Base-by-base conservation (phyloP, 1,139 yeast species). In the Ogataea hybrid region DNA sequence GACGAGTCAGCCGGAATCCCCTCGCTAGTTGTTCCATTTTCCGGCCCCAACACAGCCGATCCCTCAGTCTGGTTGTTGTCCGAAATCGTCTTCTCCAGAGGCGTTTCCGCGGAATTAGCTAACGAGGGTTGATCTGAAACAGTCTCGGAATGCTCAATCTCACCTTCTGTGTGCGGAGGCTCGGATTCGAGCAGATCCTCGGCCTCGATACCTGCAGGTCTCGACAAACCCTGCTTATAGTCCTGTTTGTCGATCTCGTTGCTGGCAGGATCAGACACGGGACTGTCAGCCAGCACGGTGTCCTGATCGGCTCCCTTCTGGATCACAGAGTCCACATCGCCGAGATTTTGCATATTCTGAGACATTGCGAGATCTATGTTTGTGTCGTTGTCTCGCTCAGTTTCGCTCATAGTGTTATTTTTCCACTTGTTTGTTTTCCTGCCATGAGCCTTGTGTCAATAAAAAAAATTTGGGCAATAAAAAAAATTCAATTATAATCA, bases 381-480 rank as follows among this genome's bases (percentile, higher is more conserved):
- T 7, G 21, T n/a, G 25, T 20, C 11, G 12, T 37, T 17, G 36
- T 37, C 41, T 17, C 23, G 20, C 14, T 27, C 32, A 14, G 28
- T 18, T 31, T 37, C 36, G 36, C 34, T 32, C 35, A 32, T 37
- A 31, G 28, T 20, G 32, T 37, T 37, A 22, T 32, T 27, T 12
- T 14, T 23, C 16, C n/a, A 18, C 16, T 37, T 37, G 36, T 32
- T 32, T 37, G 21, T 32, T 32, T 37, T 37, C 36, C 41, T 32
- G 36, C 36, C 36, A 32, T 32, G 22, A 14, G 25, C 25, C 14
- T 3, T 18, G 41, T 27, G 41, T 27, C 41, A 37, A 23, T 28
- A 37, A 37, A 37, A 37, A 35, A 37, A 37, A 37, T 37, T 37
- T 32, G 32, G 28, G 41, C 41, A 37, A 37, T 37, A 27, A 37